phyloP scores from a whole-genome alignment of 306 rosid species.

The Rosa chinensis region DNA sequence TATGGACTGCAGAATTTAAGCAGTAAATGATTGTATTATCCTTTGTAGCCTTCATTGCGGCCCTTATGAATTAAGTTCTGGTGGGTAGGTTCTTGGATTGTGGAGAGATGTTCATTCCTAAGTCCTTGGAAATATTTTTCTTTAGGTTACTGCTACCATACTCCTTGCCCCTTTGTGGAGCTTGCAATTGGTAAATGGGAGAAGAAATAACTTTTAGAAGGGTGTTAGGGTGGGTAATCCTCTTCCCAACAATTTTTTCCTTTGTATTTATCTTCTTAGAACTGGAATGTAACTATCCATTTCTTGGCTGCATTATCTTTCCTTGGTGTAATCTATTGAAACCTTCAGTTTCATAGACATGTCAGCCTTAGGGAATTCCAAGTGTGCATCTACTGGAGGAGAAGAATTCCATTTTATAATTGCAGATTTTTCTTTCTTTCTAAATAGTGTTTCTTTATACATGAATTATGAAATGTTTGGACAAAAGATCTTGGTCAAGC shows the following conservation, averaged over 20 bases:
- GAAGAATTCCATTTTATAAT: not conserved
- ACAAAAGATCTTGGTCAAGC: not conserved
- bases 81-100: not conserved
- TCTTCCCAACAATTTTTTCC: not conserved
- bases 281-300: not conserved
- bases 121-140: not conserved
- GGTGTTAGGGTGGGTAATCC: not conserved
- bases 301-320: not conserved
- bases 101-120: not conserved
- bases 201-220: not conserved
- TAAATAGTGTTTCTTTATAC: not conserved
- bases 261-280: not conserved
- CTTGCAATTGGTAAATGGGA: not conserved
- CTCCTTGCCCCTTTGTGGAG: not conserved
- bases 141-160: not conserved
- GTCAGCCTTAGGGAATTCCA: not conserved
- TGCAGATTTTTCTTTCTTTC: not conserved
- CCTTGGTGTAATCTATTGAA: not conserved
- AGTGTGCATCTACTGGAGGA: not conserved
- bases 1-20: not conserved
- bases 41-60: not conserved
- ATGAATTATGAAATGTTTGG: not conserved
- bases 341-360: not conserved
- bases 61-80: not conserved
- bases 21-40: not conserved